These are phyloP conservation scores for Ormosia emarginata DNA, from an alignment of 306 rosid species.

Conservation along the genomic window DNA sequence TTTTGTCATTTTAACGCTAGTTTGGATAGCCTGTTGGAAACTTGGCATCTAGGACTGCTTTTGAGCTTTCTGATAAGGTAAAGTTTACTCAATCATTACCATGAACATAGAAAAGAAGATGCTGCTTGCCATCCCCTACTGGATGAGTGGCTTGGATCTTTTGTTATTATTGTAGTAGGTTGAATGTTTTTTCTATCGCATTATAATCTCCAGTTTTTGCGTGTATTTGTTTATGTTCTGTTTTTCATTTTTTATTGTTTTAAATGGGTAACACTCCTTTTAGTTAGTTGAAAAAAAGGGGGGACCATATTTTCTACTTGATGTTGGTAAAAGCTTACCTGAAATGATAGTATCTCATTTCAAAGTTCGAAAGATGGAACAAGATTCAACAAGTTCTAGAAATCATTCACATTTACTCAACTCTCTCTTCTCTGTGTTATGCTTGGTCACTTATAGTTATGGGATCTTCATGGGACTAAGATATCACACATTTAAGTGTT, in stretches of 20 bases:
- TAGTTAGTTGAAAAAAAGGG: neutral
- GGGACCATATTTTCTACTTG: neutral
- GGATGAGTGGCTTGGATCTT: neutral
- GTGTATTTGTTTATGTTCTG: neutral
- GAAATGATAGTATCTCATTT: neutral
- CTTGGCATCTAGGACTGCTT: slow-evolving; percentile 6
- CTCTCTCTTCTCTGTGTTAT: neutral
- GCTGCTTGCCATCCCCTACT: neutral
- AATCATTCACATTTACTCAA: neutral
- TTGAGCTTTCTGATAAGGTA: slow-evolving; percentile 15
- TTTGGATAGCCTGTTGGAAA: slow-evolving; percentile 3
- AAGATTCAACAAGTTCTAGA: neutral
- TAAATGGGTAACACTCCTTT: neutral
- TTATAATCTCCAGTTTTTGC: neutral
- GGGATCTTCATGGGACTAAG: slow-evolving; percentile 1
- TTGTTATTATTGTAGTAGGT: neutral
- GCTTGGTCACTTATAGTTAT: neutral
- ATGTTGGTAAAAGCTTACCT: neutral
- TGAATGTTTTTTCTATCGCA: neutral
- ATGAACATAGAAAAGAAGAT: neutral
- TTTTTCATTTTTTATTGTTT: neutral
- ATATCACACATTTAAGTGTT: neutral
- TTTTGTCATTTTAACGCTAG: slow-evolving; percentile 6
- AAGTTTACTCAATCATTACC: neutral
- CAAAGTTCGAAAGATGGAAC: neutral